Evolutionary conservation across 2,329 filamentous ascomycete species (phyloP), one percentile per base, ranked within the genome.

Genomic region (Blumeriella jaapii): DNA sequence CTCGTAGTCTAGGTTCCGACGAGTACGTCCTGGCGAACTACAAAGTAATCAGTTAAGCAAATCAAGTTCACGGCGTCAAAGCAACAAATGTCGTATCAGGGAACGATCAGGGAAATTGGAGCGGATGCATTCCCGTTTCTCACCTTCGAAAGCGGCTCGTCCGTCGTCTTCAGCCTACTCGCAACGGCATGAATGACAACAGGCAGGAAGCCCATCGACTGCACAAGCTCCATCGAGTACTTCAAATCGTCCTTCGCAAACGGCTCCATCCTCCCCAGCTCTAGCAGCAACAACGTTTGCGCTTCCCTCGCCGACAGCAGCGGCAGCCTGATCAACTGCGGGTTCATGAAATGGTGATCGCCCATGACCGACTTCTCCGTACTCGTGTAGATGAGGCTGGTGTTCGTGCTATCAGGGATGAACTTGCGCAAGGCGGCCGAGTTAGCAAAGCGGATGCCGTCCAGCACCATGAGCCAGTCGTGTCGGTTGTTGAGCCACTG

Each of bases 381-480:
- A 0, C 76, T 80, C 0, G 78, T 82, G 47, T 78, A 79, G 16
- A 83, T 77, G 30, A 82, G 66, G 47, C 71, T 74, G 10, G 73
- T 78, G 36, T 72, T 67, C 40, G 61, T 65, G 17, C 65, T 67
- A 46, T 77, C 75, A 0, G 78, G 78, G n/a, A 83, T 70, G 42
- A 77, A 79, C 23, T 67, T 59, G 30, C 64, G 60, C 15, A 82
- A 58, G 13, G 65, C 65, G 2, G 65, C 64, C 3, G 72, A 64
- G 5, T 65, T 61, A 31, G 73, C 69, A 40, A 80, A 78, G 24
- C 67, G 69, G 16, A 82, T 65, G 1, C 76, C 78, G 44, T 83
- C 78, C 24, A 82, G 67, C 1, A 82, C 63, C 17, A 83, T 55
- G 2, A 83, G 60, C 78, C 78, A 83, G 6, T 72, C 64, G n/a